Conservation (phyloP, 768 basidiomycete genomes). For the Leccinum obscurum region DNA sequence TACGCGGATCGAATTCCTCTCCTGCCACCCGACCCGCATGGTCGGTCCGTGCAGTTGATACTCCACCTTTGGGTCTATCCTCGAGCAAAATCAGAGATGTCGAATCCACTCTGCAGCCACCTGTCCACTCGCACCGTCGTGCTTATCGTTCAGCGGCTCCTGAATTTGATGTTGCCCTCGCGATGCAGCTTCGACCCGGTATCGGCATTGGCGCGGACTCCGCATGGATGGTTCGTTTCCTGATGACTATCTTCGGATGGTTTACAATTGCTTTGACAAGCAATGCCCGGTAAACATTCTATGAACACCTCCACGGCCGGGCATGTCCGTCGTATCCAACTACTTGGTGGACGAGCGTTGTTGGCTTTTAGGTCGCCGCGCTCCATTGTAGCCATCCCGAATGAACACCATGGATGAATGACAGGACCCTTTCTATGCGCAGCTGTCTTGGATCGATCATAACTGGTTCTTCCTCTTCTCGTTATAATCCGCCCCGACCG, state of each 20-base stretch:
- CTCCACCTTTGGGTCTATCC: slow-evolving; percentile 22
- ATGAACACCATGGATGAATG: slow-evolving; percentile 7
- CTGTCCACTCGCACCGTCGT: slow-evolving; percentile 24
- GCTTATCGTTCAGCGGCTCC: slow-evolving; percentile 44
- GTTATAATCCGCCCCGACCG: neutral
- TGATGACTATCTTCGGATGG: slow-evolving; percentile 83
- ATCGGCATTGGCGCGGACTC: slow-evolving; percentile 70
- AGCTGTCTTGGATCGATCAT: slow-evolving; percentile 4
- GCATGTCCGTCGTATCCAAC: neutral
- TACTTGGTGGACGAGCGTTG: neutral
- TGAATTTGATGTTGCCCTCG: slow-evolving; percentile 64
- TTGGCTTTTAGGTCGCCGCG: slow-evolving; percentile 1
- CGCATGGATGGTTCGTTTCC: slow-evolving; percentile 76
- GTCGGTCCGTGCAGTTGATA: slow-evolving; percentile 30
- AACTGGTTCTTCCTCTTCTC: neutral
- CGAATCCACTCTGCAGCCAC: slow-evolving; percentile 11
- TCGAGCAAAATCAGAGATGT: slow-evolving; percentile 3
- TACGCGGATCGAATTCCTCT: slow-evolving; percentile 17
- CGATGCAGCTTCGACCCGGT: slow-evolving; percentile 76
- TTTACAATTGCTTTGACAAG: slow-evolving; percentile 58
- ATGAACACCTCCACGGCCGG: neutral
- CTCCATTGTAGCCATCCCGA: slow-evolving; percentile 1
- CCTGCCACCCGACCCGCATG: slow-evolving; percentile 26
- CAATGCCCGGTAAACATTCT: slow-evolving; percentile 21
- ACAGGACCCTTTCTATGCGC: slow-evolving; percentile 8